These are phyloP conservation scores for Phytophthora capsici DNA, from an alignment of 352 stramenopile species.

Conservation along the genomic window DNA sequence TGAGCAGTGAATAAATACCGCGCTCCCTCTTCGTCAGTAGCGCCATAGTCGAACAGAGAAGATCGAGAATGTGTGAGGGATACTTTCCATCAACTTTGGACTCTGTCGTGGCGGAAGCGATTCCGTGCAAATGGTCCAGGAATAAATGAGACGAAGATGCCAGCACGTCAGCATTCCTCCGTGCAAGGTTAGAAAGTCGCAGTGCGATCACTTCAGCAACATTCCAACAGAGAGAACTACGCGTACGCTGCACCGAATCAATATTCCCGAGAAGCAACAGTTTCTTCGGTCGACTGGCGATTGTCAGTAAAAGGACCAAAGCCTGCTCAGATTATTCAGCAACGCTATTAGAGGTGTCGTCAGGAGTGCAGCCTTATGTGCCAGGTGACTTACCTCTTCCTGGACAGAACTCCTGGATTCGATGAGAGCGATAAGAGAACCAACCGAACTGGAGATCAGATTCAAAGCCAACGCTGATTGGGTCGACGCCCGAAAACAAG, in stretches of 20 bases:
- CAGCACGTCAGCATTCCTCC: constrained; percentile 44
- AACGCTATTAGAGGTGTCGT: not conserved
- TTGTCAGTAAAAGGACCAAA: constrained; percentile 68
- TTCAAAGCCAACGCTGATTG: constrained; percentile 40
- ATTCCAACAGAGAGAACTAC: constrained; percentile 62
- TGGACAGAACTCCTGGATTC: constrained; percentile 46
- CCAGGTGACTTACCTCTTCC: constrained; percentile 57
- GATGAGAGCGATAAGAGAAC: constrained; percentile 47
- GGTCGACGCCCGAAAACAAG: constrained; percentile 49
- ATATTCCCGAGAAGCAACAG: constrained; percentile 56
- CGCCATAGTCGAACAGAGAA: constrained; percentile 76
- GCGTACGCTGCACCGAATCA: constrained; percentile 38
- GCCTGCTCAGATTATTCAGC: constrained; percentile 39
- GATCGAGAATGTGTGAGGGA: constrained; percentile 64
- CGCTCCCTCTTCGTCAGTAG: constrained; percentile 67
- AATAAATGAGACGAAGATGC: constrained; percentile 75
- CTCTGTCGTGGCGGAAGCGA: constrained; percentile 50
- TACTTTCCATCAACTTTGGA: constrained; percentile 44
- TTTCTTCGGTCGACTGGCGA: constrained; percentile 71
- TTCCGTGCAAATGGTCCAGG: constrained; percentile 78
- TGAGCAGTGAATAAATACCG: constrained; percentile 74
- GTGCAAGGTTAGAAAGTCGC: constrained; percentile 51
- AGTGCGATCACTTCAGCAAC: constrained; percentile 62
- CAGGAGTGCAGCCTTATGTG: not conserved
- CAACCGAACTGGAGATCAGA: constrained; percentile 48